A percentile compares a stretch with the other conserved stretches of the same genome.
These are phyloP conservation scores for Diaporthe amygdali DNA, from an alignment of 2,329 filamentous ascomycete species.

Conservation along the genomic window DNA sequence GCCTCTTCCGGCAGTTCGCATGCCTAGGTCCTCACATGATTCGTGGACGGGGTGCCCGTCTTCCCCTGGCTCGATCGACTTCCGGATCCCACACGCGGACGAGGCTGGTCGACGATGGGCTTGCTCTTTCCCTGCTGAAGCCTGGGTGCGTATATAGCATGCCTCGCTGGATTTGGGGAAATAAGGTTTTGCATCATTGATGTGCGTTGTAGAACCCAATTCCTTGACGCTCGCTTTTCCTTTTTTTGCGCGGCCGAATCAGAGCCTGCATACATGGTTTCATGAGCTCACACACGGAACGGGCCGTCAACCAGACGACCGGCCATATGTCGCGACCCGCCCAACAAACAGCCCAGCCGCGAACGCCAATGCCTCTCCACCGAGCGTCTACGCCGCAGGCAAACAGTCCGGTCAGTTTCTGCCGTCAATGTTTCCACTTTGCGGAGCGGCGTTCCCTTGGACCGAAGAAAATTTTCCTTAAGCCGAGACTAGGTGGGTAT, in stretches of 20 bases:
- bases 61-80: neutral
- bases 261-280: slow-evolving; percentile 1
- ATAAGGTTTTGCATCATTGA: slow-evolving; percentile 1
- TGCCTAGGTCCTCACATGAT: slow-evolving; percentile 12
- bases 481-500: neutral
- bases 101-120: neutral
- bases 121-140: neutral
- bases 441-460: neutral
- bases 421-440: neutral
- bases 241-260: neutral
- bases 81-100: neutral
- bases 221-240: neutral
- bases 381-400: neutral
- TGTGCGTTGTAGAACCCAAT: neutral
- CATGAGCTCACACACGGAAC: slow-evolving; percentile 15
- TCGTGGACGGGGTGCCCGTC: neutral
- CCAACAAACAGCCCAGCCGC: neutral
- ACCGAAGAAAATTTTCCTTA: neutral
- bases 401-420: neutral
- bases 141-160: neutral
- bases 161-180: neutral
- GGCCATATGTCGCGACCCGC: neutral
- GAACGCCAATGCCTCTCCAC: neutral
- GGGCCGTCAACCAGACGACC: slow-evolving; percentile 15
- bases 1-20: slow-evolving; percentile 15